Evolutionary conservation across 2,329 filamentous ascomycete genomes (phyloP), one percentile per base, ranked within the genome.

Genomic region (Bipolaris cookei): DNA sequence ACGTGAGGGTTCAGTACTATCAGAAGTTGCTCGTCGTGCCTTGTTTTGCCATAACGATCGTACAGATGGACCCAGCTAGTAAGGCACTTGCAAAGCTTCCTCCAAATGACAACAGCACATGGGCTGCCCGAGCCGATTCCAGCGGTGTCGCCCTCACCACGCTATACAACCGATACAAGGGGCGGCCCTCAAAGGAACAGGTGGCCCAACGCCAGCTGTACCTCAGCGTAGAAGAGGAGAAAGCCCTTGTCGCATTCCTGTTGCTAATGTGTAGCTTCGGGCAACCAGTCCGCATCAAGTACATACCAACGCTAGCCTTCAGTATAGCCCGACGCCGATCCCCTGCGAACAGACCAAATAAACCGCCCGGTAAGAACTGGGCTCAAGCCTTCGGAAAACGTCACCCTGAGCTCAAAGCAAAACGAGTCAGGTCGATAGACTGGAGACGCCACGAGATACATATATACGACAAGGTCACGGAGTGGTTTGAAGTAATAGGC

Each of bases 161-260:
- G 30, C 30, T 34, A 34, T 34, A 34, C 30, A 34, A 34, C 13
- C 30, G 30, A 34, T 34, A 34, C 30, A 34, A 34, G 30, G 30
- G 30, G 30, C 30, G 30, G 13, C 30, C 30, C 30, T 34, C 30
- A 14, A 34, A 34, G 13, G 30, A 34, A 34, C 8, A 34, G 30
- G 30, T 34, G 30, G 71, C 64, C 46, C 25, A 70, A 62, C 28
- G 55, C 61, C 54, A 73, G 64, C 65, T 50, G 59, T n/a, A n/a
- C n/a, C n/a, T n/a, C n/a, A n/a, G n/a, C n/a, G n/a, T n/a, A n/a
- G n/a, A n/a, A n/a, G n/a, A 42, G 30, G 30, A 34, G 30, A 34
- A 34, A 34, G 30, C 64, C 58, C 46, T 23, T 68, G 38, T 41
- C 65, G 51, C 58, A 54, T 39, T 39, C 37, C 18, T 39, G 37